Evolutionary conservation across 139 green algal genomes (phyloP).

Genomic region (Pedinophyceae sp.): DNA sequence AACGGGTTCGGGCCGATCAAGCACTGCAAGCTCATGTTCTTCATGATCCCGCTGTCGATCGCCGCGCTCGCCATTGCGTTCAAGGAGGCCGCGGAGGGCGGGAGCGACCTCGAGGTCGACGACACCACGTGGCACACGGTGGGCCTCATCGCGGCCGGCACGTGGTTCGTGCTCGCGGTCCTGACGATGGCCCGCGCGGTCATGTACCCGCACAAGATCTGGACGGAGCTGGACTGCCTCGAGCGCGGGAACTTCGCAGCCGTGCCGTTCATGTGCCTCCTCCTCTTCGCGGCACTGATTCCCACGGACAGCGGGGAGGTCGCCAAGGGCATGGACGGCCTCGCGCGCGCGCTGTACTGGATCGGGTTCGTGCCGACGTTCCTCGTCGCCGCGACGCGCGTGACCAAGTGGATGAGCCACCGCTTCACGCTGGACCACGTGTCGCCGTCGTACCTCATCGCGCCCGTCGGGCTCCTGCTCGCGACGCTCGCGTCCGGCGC

Average conservation of each 20-base stretch:
- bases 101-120: conserved; percentile 2
- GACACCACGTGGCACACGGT: conserved; percentile 17
- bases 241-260: conserved; percentile 21
- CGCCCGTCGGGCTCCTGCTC: conserved; percentile 22
- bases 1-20: conserved; percentile 31
- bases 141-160: conserved; percentile 13
- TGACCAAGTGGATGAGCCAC: conserved; percentile 17
- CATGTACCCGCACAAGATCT: conserved; percentile 27
- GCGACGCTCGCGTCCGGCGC: conserved; percentile 16
- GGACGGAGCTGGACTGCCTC: conserved; percentile 18
- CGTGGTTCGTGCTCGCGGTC: conserved; percentile 15
- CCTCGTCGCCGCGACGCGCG: conserved; percentile 5
- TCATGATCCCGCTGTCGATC: conserved; percentile 17
- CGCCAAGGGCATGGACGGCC: conserved; percentile 3
- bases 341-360: conserved; percentile 26
- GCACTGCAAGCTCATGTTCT: conserved; percentile 32
- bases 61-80: conserved; percentile 18
- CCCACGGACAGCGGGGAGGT: conserved; percentile 9
- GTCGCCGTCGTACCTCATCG: conserved; percentile 23
- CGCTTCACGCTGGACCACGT: conserved; percentile 24
- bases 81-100: conserved; percentile 9
- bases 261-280: conserved; percentile 18
- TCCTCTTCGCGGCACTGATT: conserved; percentile 8
- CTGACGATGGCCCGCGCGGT: conserved; percentile 24
- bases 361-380: conserved; percentile 12